Evolutionary conservation across 164 flowering plant genomes (phyloP).

Genomic region (Dillenia turbinata): DNA sequence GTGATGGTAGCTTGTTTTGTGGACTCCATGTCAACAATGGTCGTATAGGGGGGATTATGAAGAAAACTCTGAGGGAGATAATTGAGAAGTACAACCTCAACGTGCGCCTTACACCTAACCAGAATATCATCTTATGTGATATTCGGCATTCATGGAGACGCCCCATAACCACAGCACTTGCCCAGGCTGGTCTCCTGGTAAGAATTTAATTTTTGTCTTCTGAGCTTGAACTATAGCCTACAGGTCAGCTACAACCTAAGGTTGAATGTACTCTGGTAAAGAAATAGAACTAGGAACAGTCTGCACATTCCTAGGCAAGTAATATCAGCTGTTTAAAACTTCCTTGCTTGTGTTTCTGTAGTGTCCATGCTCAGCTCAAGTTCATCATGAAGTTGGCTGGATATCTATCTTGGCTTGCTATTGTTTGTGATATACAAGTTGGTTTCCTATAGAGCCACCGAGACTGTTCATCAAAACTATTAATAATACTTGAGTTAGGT

Average conservation of each 20-base stretch:
- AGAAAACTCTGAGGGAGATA: constrained; percentile 76
- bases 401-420: too few species aligned
- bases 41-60: constrained; percentile 81
- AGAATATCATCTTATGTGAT: constrained; percentile 83
- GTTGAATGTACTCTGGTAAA: too few species aligned
- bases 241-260: too few species aligned
- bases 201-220: constrained; percentile 7
- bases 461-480: too few species aligned
- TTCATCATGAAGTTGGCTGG: too few species aligned
- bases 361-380: neutral
- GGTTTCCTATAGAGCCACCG: too few species aligned
- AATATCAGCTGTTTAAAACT: too few species aligned
- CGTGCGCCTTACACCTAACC: constrained; percentile 93
- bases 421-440: too few species aligned
- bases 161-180: constrained; percentile 77
- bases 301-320: too few species aligned
- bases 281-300: too few species aligned
- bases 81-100: constrained; percentile 81
- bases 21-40: constrained; percentile 98
- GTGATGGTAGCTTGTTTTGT: constrained; percentile 77
- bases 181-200: constrained; percentile 93
- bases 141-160: constrained; percentile 74
- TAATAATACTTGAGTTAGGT: too few species aligned
- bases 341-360: neutral
- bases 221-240: neutral